Percentiles rank a stretch among this genome's conserved stretches.
Conservation (phyloP, 1,284 basidiomycete species). For the Ganoderma resinaceum region DNA sequence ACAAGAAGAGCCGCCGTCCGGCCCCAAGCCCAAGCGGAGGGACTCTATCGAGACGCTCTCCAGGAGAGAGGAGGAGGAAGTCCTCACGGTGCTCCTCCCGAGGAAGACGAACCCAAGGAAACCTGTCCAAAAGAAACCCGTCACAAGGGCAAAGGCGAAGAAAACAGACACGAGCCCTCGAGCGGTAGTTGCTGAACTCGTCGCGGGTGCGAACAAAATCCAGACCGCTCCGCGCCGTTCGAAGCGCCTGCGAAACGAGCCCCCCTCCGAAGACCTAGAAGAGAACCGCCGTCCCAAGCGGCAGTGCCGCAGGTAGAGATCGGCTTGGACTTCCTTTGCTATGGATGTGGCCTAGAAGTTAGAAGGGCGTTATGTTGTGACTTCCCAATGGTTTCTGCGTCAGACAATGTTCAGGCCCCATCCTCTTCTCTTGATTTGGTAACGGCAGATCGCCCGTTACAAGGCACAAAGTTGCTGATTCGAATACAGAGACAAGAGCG, state of each 20-base stretch:
- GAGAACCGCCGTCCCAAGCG: conserved; percentile 7
- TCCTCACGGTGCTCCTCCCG: not conserved
- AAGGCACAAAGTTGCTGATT: too few species aligned
- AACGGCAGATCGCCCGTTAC: too few species aligned
- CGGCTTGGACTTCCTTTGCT: not conserved
- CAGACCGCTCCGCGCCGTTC: not conserved
- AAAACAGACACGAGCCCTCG: not conserved
- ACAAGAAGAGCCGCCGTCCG: not conserved
- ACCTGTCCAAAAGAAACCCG: not conserved
- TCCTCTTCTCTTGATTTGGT: too few species aligned
- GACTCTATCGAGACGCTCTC: not conserved
- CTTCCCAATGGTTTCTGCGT: too few species aligned
- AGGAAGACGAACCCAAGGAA: not conserved
- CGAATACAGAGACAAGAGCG: not conserved
- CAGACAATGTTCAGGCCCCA: too few species aligned
- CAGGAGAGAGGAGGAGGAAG: not conserved
- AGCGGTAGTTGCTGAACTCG: not conserved
- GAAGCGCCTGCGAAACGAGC: not conserved
- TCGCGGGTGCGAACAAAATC: not conserved
- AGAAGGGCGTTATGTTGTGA: not conserved
- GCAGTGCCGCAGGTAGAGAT: not conserved
- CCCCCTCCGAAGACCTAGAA: not conserved
- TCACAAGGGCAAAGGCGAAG: not conserved
- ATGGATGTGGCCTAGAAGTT: not conserved
- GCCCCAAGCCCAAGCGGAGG: not conserved